These are phyloP conservation scores for Oryza glaberrima DNA, from an alignment of 176 grass and related monocot genomes.

Conservation along the genomic window DNA sequence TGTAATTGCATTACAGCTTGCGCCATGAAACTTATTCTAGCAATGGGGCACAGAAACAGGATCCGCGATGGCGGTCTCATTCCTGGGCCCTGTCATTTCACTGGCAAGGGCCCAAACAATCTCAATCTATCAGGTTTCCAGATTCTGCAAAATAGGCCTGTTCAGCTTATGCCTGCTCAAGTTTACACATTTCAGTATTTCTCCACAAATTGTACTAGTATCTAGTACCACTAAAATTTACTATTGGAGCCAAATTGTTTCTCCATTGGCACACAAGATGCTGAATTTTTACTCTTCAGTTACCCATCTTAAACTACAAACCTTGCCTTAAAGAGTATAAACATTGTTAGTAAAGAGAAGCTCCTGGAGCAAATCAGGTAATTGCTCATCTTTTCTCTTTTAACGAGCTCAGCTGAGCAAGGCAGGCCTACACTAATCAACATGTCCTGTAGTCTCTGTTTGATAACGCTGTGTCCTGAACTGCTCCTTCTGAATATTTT, in stretches of 20 bases:
- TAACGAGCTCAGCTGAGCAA: neutral
- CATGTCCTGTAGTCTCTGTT: neutral
- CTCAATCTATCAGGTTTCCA: neutral
- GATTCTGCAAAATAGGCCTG: neutral
- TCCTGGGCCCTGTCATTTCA: neutral
- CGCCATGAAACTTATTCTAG: neutral
- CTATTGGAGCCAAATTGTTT: neutral
- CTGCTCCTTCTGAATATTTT: constrained; percentile 1
- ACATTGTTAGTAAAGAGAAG: neutral
- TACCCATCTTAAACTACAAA: neutral
- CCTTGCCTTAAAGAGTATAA: neutral
- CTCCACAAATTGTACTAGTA: neutral
- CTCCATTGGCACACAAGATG: neutral
- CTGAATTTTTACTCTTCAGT: neutral
- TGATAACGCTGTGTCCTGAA: neutral
- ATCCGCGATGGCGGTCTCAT: neutral
- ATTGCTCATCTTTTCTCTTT: constrained; percentile 1
- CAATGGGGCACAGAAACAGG: neutral
- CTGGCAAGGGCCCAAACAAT: neutral
- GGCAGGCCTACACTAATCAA: neutral
- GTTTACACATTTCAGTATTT: neutral
- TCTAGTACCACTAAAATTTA: neutral
- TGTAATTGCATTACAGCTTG: neutral
- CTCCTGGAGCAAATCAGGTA: neutral
- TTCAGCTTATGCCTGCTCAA: neutral